phyloP scores from a whole-genome alignment of 2,329 filamentous ascomycete genomes.

The Cytospora paraplurivora region DNA sequence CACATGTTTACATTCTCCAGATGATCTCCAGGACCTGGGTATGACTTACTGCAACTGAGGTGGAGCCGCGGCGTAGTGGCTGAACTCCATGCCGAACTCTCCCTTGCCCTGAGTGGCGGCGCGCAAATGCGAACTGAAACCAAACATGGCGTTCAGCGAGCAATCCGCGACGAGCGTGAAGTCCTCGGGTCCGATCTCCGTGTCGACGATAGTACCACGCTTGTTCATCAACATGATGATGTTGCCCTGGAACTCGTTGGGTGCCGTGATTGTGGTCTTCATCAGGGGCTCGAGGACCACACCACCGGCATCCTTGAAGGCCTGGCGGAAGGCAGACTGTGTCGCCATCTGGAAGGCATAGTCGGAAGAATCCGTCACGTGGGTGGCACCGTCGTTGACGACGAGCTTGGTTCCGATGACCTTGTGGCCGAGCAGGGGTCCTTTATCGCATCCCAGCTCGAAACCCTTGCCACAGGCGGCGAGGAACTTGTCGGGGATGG shows the following conservation, averaged over 20 bases:
- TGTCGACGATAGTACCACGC: constrained; percentile 92
- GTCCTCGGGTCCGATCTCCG: constrained; percentile 89
- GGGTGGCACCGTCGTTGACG: constrained; percentile 92
- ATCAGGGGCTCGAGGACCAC: constrained; percentile 93
- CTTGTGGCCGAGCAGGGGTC: constrained; percentile 88
- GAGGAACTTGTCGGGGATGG: constrained; percentile 94
- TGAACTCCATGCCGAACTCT: constrained; percentile 99
- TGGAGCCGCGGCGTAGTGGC: constrained; percentile 87
- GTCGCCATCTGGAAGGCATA: constrained; percentile 94
- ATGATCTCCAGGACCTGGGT: not conserved
- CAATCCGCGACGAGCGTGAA: constrained; percentile 92
- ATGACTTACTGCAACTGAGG: constrained; percentile 78
- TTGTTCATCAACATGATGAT: constrained; percentile 96
- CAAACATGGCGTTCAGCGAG: constrained; percentile 96
- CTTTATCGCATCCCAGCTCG: constrained; percentile 77
- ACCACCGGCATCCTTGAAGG: constrained; percentile 78
- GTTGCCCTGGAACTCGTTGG: constrained; percentile 96
- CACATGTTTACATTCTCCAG: constrained; percentile 30
- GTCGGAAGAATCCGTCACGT: constrained; percentile 97
- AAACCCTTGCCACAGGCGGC: constrained; percentile 96
- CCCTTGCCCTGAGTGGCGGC: constrained; percentile 97
- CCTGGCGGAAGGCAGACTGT: constrained; percentile 94
- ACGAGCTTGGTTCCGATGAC: constrained; percentile 90
- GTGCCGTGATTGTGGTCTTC: constrained; percentile 96
- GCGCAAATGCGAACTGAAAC: constrained; percentile 87